Conservation (phyloP, 139 green algal species). For the Dunaliella sp. region DNA sequence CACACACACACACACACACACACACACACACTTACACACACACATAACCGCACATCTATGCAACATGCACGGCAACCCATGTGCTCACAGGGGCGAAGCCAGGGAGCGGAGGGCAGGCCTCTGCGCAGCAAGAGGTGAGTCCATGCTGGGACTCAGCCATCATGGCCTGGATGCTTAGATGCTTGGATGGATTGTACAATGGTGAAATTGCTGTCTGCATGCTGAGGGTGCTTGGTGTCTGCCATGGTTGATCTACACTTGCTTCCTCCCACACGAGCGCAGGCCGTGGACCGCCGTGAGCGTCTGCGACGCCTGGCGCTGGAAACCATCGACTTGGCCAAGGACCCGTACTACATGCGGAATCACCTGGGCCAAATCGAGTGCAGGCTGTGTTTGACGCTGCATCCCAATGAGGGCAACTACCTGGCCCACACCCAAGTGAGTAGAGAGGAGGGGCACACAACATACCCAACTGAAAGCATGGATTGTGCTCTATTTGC, state of each 20-base stretch:
- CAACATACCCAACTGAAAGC: too few species aligned
- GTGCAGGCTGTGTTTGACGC: constrained; percentile 95
- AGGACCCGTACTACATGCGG: constrained; percentile 99
- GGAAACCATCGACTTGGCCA: constrained; percentile 98
- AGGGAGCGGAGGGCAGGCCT: constrained; percentile 76
- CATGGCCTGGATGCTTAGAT: background rate
- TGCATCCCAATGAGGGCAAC: constrained; percentile 99
- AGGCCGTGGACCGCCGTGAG: constrained; percentile 90
- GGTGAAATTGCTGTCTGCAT: background rate
- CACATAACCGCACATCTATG: too few species aligned
- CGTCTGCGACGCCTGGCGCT: constrained; percentile 91
- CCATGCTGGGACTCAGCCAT: background rate
- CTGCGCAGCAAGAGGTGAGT: constrained; percentile 73
- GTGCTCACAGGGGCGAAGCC: constrained; percentile 88
- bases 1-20: too few species aligned
- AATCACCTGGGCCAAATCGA: constrained; percentile 98
- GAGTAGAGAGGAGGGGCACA: too few species aligned
- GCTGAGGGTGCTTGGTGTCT: background rate
- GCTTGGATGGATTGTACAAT: background rate
- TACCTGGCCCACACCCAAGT: constrained; percentile 98
- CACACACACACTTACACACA: too few species aligned
- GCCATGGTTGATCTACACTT: background rate
- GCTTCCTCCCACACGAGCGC: background rate
- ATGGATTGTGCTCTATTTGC: too few species aligned
- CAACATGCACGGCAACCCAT: too few species aligned